These are phyloP conservation scores for Eucalyptus rudis DNA, from an alignment of 345 rosid genomes.

Conservation along the genomic window DNA sequence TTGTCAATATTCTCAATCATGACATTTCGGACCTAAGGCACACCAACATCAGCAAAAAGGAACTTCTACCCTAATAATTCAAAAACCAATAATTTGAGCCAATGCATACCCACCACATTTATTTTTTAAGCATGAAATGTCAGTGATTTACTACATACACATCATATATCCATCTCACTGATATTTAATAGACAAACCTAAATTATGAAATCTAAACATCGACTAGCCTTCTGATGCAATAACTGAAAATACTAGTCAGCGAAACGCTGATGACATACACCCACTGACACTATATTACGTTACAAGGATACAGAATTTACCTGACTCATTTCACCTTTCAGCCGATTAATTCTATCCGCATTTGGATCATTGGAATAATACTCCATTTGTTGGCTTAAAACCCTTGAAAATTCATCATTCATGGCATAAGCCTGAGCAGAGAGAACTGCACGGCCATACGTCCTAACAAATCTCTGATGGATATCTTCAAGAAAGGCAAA, in stretches of 20 bases:
- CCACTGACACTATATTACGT: not conserved
- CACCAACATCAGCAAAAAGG: not conserved
- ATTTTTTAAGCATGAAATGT: not conserved
- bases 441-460: constrained; percentile 54
- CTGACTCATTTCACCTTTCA: constrained; percentile 94
- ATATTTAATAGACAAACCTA: not conserved
- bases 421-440: constrained; percentile 84
- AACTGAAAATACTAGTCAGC: not conserved
- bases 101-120: not conserved
- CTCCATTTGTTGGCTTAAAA: constrained; percentile 89
- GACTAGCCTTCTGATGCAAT: not conserved
- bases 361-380: constrained; percentile 74
- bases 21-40: constrained; percentile 64
- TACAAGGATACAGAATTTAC: constrained; percentile 14
- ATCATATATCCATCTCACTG: not conserved
- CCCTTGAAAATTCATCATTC: constrained; percentile 96
- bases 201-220: not conserved
- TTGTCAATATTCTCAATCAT: constrained; percentile 96
- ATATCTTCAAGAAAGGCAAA: constrained; percentile 90
- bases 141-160: not conserved
- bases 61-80: not conserved
- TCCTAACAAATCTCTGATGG: constrained; percentile 84
- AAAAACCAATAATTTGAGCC: not conserved
- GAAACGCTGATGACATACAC: not conserved
- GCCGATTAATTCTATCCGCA: constrained; percentile 83